Evolutionary conservation across 805 yeast species (phyloP), one percentile per base, ranked within the genome.

Genomic region (Lachancea waltii): DNA sequence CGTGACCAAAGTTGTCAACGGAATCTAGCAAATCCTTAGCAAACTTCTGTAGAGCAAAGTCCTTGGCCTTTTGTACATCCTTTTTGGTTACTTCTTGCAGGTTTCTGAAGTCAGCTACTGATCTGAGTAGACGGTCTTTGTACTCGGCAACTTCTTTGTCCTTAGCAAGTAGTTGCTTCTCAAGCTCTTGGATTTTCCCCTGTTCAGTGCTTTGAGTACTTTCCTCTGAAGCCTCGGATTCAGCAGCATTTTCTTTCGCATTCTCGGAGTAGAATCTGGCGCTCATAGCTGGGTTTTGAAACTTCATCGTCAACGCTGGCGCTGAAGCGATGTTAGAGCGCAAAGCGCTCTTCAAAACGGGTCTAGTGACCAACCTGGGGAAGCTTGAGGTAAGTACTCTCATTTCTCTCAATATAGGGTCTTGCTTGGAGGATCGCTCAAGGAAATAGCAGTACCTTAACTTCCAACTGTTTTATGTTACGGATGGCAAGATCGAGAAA

Each of bases 21-120:
- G 95, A 81, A 56, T 87, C 96, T 51, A 87, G 70, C 58, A 87
- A 72, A 50, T 87, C 97, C 63, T 78, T 82, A 48, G 95, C 92
- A 59, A 87, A 87, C 63, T 85, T 87, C 63, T 87, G 95, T 48
- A 89, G 70, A 0, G 96, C 96, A 65, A 80, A 87, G 56, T 85
- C 95, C 58, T 72, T 81, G 38, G 95, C 86, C 67, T 84, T 84
- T 64, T 83, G 81, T 40, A 84, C 69, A 60, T 89, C 96, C 51
- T 84, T 74, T 65, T 84, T 82, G 43, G 96, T 85, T 36, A 89
- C 79, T 58, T 84, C 90, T 69, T 87, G 97, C 53, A 87, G 70
- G 65, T 85, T 86, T 53, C 95, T 78, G 79, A 86, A 89, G 62
- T 87, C 97, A 18, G 96, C 95, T 41, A 86, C 73, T 17, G 95